Evolutionary conservation across 345 rosid species (phyloP).

Genomic region (Aquilaria yunnanensis): DNA sequence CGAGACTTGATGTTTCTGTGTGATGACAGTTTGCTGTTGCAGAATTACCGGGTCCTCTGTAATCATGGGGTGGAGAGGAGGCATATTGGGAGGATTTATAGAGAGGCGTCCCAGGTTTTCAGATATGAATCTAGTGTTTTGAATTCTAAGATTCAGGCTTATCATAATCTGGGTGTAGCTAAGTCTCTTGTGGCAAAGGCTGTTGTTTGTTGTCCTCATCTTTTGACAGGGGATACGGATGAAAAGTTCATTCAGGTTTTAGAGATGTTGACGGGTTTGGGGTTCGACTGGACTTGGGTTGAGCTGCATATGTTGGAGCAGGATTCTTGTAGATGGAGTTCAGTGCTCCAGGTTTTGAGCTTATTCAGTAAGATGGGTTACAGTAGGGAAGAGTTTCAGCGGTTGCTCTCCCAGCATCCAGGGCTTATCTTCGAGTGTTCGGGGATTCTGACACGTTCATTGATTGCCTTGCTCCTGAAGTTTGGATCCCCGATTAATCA

Average conservation of each 20-base stretch:
- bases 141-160: conserved; percentile 44
- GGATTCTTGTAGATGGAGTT: conserved; percentile 50
- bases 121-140: conserved; percentile 39
- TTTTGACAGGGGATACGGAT: conserved; percentile 49
- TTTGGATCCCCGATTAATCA: conserved; percentile 42
- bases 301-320: conserved; percentile 33
- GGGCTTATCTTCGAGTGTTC: conserved; percentile 52
- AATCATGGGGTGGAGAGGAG: conserved; percentile 49
- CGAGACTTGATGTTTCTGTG: conserved; percentile 44
- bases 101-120: conserved; percentile 52
- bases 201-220: conserved; percentile 40
- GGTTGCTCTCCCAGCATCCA: conserved; percentile 47
- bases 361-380: conserved; percentile 32
- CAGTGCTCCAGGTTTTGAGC: conserved; percentile 34
- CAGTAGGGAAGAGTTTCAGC: conserved; percentile 32
- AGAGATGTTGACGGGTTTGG: conserved; percentile 37
- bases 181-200: conserved; percentile 33
- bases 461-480: conserved; percentile 48
- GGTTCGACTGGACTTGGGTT: conserved; percentile 44
- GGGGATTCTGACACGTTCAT: conserved; percentile 31
- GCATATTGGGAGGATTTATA: conserved; percentile 55
- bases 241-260: conserved; percentile 40
- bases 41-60: conserved; percentile 61
- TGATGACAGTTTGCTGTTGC: conserved; percentile 55
- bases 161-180: conserved; percentile 54